Conservation (phyloP, 331 rosid species). For the Quercus phellos region DNA sequence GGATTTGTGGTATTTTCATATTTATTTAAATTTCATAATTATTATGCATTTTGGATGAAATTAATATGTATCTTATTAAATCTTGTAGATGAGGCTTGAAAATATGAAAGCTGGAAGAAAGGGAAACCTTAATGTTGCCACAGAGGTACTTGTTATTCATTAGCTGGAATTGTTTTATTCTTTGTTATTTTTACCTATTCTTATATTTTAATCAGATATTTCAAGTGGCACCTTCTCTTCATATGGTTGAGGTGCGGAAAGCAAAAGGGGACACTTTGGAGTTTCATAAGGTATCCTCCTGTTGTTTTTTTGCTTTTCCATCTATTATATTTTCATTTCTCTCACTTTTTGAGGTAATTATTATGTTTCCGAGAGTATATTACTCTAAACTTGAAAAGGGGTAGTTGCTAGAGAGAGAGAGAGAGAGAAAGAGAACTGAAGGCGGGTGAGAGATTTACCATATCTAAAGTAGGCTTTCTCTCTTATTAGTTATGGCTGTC, state of each 20-base stretch:
- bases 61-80: constrained; percentile 1
- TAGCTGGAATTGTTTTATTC: constrained; percentile 4
- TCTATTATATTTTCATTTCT: neutral
- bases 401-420: neutral
- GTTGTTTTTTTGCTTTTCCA: neutral
- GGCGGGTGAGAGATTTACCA: neutral
- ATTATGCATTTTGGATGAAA: neutral
- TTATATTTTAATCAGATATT: constrained; percentile 49
- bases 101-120: constrained; percentile 94
- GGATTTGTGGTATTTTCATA: neutral
- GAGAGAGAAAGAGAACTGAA: neutral
- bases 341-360: neutral
- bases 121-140: constrained; percentile 96
- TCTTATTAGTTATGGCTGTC: neutral
- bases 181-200: neutral
- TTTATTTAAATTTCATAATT: neutral
- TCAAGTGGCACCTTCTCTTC: constrained; percentile 99
- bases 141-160: constrained; percentile 57
- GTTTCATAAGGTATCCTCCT: constrained; percentile 77
- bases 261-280: constrained; percentile 99
- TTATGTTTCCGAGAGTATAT: neutral
- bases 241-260: constrained; percentile 95
- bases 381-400: neutral
- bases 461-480: neutral
- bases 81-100: constrained; percentile 81